Conservation (phyloP, 2,329 filamentous ascomycete genomes). For the Fusarium camptoceras region DNA sequence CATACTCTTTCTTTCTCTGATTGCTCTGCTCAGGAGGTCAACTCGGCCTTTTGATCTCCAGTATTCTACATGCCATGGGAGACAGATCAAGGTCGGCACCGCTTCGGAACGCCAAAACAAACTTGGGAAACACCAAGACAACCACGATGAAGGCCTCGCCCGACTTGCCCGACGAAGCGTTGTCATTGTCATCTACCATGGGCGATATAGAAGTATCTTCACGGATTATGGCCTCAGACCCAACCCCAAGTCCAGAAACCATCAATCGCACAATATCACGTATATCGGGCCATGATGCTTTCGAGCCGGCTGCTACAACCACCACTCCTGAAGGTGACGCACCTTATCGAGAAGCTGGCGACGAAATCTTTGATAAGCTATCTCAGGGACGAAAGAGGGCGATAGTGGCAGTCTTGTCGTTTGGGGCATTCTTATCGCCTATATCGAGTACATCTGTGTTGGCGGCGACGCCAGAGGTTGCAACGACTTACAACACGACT, state of each 20-base stretch:
- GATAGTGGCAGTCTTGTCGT: conserved; percentile 77
- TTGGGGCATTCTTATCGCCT: conserved; percentile 81
- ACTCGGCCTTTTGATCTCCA: background rate
- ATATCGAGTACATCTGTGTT: conserved; percentile 80
- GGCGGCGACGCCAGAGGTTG: conserved; percentile 80
- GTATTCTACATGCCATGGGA: background rate
- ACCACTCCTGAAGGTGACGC: conserved; percentile 7
- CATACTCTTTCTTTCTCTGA: background rate
- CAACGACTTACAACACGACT: conserved; percentile 71
- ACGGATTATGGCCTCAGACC: background rate
- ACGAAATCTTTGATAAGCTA: conserved; percentile 74
- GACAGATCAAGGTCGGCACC: background rate
- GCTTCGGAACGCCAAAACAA: background rate
- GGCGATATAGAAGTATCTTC: background rate
- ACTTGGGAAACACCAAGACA: background rate
- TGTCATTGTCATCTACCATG: conserved; percentile 4
- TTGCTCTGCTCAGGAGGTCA: background rate
- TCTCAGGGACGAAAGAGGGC: conserved; percentile 70
- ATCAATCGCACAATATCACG: conserved; percentile 46
- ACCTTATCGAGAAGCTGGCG: conserved; percentile 50
- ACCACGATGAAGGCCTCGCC: conserved; percentile 15
- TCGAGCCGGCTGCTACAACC: conserved; percentile 37
- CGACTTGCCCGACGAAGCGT: background rate
- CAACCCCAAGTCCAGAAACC: background rate
- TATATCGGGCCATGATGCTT: conserved; percentile 48